Percentiles rank a stretch among this genome's conserved stretches.
Evolutionary conservation across 768 basidiomycete genomes (phyloP).

Genomic region (Cystobasidium tubakii): DNA sequence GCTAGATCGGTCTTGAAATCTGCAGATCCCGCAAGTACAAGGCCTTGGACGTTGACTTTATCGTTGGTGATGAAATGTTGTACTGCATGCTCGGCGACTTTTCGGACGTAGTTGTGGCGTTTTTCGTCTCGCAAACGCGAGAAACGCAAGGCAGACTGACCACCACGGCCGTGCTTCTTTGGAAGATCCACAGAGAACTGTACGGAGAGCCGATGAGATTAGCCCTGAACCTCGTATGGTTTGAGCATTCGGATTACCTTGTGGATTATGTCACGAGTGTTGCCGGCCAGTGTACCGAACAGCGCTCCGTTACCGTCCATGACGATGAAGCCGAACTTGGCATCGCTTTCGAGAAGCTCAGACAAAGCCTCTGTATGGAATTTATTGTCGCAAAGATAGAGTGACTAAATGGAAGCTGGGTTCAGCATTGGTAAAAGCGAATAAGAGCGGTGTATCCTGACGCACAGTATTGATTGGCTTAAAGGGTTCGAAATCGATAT

Average conservation of each 20-base stretch:
- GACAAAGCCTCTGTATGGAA: conserved; percentile 97
- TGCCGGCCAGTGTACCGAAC: conserved; percentile 90
- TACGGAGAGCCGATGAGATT: neutral
- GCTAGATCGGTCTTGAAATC: conserved; percentile 98
- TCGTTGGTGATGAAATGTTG: conserved; percentile 97
- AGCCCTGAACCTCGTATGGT: no score
- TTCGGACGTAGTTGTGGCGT: conserved; percentile 98
- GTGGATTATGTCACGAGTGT: conserved; percentile 93
- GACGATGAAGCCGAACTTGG: conserved; percentile 97
- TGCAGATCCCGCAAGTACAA: conserved; percentile 92
- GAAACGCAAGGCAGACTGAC: conserved; percentile 99
- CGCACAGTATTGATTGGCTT: conserved; percentile 85
- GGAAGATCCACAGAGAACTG: conserved; percentile 92
- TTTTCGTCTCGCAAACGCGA: conserved; percentile 98
- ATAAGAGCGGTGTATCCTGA: neutral
- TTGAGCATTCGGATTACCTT: conserved; percentile 53
- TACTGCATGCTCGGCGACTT: conserved; percentile 93
- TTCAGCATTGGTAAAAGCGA: neutral
- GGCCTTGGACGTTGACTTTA: conserved; percentile 93
- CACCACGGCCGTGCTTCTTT: conserved; percentile 99
- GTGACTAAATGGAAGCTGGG: conserved; percentile 53
- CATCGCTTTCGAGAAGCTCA: conserved; percentile 92
- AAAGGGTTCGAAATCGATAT: conserved; percentile 94
- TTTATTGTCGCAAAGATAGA: conserved; percentile 99
- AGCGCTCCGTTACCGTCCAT: conserved; percentile 99